These are phyloP conservation scores for Podospora conica DNA, from an alignment of 495 filamentous ascomycete species.

Conservation along the genomic window DNA sequence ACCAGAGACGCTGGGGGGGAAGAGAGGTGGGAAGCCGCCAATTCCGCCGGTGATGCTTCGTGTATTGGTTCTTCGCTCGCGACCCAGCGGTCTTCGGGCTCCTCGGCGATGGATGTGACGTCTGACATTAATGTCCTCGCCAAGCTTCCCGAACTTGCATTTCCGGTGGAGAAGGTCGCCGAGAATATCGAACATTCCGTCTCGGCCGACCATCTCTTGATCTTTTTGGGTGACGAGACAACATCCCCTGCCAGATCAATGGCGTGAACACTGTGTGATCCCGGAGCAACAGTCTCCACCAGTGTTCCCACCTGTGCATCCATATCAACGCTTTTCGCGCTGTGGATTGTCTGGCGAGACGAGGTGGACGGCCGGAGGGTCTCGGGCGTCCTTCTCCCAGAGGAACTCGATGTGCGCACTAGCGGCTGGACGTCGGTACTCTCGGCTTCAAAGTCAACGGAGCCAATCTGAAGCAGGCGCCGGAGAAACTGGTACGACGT, in stretches of 20 bases:
- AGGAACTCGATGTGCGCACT: slow-evolving; percentile 1
- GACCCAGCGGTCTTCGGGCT: not conserved
- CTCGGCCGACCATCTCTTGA: slow-evolving; percentile 16
- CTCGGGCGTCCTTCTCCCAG: not conserved
- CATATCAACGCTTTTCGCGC: not conserved
- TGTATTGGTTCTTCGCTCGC: slow-evolving; percentile 3
- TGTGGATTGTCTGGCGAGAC: not conserved
- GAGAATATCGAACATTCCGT: slow-evolving; percentile 17
- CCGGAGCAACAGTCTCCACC: not conserved
- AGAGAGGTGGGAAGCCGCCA: not conserved
- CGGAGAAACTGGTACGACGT: slow-evolving; percentile 27
- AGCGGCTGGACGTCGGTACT: slow-evolving; percentile 4
- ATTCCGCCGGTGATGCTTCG: not conserved
- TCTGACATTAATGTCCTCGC: slow-evolving; percentile 23
- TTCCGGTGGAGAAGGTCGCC: slow-evolving; percentile 19
- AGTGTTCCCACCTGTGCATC: not conserved
- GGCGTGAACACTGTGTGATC: not conserved
- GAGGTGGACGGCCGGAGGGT: not conserved
- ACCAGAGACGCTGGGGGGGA: not conserved
- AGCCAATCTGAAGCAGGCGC: slow-evolving; percentile 26
- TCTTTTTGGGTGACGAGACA: not conserved
- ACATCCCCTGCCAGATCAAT: not conserved
- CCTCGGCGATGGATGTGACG: slow-evolving; percentile 8
- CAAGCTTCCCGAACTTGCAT: slow-evolving; percentile 22
- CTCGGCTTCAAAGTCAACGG: slow-evolving; percentile 23